Percentiles rank a stretch among this genome's conserved stretches.
phyloP scores from a whole-genome alignment of 2,329 filamentous ascomycete species.

The Calycina marina region DNA sequence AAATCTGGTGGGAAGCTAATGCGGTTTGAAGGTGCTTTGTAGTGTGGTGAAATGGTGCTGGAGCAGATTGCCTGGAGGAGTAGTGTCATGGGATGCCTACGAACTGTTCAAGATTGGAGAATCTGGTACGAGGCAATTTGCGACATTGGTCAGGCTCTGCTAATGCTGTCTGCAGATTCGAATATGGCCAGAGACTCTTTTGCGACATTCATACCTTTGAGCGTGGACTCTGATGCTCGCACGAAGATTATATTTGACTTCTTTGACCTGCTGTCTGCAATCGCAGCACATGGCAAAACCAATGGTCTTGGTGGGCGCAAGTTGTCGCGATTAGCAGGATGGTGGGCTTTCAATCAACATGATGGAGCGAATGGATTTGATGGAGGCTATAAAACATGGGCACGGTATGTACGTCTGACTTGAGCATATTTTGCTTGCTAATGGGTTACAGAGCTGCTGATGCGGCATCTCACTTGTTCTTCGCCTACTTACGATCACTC shows the following conservation, averaged over 20 bases:
- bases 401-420: constrained; percentile 38
- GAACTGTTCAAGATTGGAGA: constrained; percentile 93
- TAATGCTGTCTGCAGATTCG: constrained; percentile 49
- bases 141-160: constrained; percentile 1
- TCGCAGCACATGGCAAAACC: constrained; percentile 82
- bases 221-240: constrained; percentile 73
- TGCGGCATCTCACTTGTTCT: constrained; percentile 93
- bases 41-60: constrained; percentile 98
- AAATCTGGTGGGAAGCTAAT: constrained; percentile 12
- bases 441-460: constrained; percentile 58
- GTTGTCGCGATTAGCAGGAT: constrained; percentile 85
- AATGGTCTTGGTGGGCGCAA: constrained; percentile 92
- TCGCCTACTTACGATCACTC: constrained; percentile 84
- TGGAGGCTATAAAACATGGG: constrained; percentile 82
- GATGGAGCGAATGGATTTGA: constrained; percentile 88
- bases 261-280: constrained; percentile 81
- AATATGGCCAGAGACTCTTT: constrained; percentile 86
- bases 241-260: constrained; percentile 90
- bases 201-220: constrained; percentile 88
- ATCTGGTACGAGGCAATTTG: constrained; percentile 48
- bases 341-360: constrained; percentile 94
- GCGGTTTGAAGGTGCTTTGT: constrained; percentile 56
- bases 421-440: constrained; percentile 4
- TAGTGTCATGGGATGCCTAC: constrained; percentile 95
- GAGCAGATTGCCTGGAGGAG: constrained; percentile 78